Evolutionary conservation across 495 filamentous ascomycete genomes (phyloP).

Genomic region (Annulohypoxylon nitens): DNA sequence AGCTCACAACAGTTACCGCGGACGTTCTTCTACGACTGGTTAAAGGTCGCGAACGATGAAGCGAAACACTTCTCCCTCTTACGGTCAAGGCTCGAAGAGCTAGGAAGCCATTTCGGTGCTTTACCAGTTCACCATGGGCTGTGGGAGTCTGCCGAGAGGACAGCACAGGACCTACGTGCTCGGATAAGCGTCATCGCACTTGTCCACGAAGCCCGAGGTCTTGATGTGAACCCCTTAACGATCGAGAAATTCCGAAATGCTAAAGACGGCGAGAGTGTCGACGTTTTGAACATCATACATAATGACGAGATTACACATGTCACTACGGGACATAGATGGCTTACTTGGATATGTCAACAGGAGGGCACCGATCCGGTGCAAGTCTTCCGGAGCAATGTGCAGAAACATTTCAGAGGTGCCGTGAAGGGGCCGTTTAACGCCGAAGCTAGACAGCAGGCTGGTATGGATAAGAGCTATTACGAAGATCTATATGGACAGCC

Average conservation of each 20-base stretch:
- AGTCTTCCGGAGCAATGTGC: conserved; percentile 64
- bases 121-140: conserved; percentile 66
- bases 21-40: conserved; percentile 67
- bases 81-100: conserved; percentile 62
- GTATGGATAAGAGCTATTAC: conserved; percentile 65
- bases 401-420: conserved; percentile 61
- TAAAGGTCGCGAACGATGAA: conserved; percentile 67
- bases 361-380: conserved; percentile 65
- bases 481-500: conserved; percentile 50
- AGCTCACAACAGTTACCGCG: conserved; percentile 56
- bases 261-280: conserved; percentile 60
- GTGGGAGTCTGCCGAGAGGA: conserved; percentile 63
- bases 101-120: conserved; percentile 64
- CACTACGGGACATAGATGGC: conserved; percentile 67
- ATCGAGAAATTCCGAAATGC: conserved; percentile 67
- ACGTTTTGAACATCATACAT: conserved; percentile 62
- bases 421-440: conserved; percentile 65
- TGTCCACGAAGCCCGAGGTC: conserved; percentile 66
- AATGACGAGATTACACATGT: conserved; percentile 69
- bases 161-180: conserved; percentile 63
- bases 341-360: conserved; percentile 66
- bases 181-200: conserved; percentile 67
- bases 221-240: conserved; percentile 68
- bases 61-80: conserved; percentile 68
- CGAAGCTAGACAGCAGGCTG: conserved; percentile 63